Evolutionary conservation across 768 basidiomycete species (phyloP).

Genomic region (Tylopilus rubrobrunneus): DNA sequence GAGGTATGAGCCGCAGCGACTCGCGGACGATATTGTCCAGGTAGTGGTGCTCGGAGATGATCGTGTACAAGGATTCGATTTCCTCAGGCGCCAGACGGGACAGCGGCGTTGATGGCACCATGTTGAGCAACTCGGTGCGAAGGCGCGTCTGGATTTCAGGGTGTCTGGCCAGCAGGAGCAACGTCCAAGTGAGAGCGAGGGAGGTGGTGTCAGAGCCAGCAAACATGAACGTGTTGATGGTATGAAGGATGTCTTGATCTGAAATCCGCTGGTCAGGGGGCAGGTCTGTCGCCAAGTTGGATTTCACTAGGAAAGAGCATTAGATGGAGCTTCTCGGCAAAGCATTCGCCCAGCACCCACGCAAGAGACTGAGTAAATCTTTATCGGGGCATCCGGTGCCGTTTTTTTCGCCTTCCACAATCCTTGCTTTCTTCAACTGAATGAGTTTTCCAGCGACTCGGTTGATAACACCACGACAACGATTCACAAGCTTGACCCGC

Average conservation of each 20-base stretch:
- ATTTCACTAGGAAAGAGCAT: conserved; percentile 56
- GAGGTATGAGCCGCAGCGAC: conserved; percentile 72
- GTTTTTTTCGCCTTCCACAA: conserved; percentile 53
- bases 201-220: conserved; percentile 88
- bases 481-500: conserved; percentile 44
- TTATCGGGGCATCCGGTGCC: conserved; percentile 55
- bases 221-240: conserved; percentile 87
- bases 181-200: conserved; percentile 78
- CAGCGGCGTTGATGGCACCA: conserved; percentile 39
- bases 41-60: conserved; percentile 58
- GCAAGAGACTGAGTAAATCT: conserved; percentile 73
- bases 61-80: conserved; percentile 53
- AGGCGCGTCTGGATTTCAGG: conserved; percentile 66
- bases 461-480: conserved; percentile 59
- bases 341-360: conserved; percentile 42
- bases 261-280: conserved; percentile 70
- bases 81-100: conserved; percentile 58
- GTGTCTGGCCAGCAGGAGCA: conserved; percentile 69
- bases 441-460: conserved; percentile 73
- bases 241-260: conserved; percentile 83
- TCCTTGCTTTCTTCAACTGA: conserved; percentile 72
- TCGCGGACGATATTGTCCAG: conserved; percentile 77
- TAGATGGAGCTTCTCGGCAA: not conserved
- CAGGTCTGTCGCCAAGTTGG: conserved; percentile 71
- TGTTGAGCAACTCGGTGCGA: conserved; percentile 57